A percentile compares a stretch with the other conserved stretches of the same genome.
phyloP scores from a whole-genome alignment of 2,329 filamentous ascomycete species.

The Fusarium lyarnte region DNA sequence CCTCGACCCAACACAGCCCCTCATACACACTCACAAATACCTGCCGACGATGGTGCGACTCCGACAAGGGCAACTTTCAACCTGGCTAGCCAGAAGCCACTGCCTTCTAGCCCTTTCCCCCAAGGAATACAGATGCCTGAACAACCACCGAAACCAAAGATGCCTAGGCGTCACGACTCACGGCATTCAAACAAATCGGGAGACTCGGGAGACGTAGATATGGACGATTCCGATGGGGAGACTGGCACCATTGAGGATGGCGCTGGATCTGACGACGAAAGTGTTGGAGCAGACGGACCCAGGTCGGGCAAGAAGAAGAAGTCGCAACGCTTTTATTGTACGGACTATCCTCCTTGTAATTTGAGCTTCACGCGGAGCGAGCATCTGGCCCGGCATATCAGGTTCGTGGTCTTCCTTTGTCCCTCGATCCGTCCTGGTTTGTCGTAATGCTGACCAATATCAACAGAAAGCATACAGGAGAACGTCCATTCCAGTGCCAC shows the following conservation, averaged over 20 bases:
- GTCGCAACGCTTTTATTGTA: constrained; percentile 95
- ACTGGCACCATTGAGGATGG: constrained; percentile 58
- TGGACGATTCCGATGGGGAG: constrained; percentile 79
- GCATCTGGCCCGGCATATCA: constrained; percentile 92
- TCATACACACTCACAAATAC: constrained; percentile 41
- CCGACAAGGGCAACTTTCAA: constrained; percentile 70
- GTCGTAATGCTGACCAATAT: constrained; percentile 11
- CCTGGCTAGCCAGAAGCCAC: constrained; percentile 61
- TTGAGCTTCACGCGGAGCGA: constrained; percentile 96
- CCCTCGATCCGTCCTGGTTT: background rate
- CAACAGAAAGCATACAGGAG: constrained; percentile 91
- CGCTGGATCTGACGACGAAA: constrained; percentile 71
- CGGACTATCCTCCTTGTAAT: constrained; percentile 91
- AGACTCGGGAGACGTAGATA: constrained; percentile 76
- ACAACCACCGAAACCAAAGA: constrained; percentile 53
- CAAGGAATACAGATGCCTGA: constrained; percentile 60
- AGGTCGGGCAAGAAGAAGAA: constrained; percentile 93
- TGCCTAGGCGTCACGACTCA: constrained; percentile 59
- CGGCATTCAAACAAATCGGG: constrained; percentile 68
- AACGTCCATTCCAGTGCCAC: constrained; percentile 96
- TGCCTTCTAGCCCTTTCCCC: constrained; percentile 63
- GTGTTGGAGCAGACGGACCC: constrained; percentile 69
- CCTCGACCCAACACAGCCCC: constrained; percentile 51
- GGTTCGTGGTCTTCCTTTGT: constrained; percentile 59
- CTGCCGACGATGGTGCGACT: constrained; percentile 62